Evolutionary conservation across 345 rosid species (phyloP).

Genomic region (Salix suchowensis): DNA sequence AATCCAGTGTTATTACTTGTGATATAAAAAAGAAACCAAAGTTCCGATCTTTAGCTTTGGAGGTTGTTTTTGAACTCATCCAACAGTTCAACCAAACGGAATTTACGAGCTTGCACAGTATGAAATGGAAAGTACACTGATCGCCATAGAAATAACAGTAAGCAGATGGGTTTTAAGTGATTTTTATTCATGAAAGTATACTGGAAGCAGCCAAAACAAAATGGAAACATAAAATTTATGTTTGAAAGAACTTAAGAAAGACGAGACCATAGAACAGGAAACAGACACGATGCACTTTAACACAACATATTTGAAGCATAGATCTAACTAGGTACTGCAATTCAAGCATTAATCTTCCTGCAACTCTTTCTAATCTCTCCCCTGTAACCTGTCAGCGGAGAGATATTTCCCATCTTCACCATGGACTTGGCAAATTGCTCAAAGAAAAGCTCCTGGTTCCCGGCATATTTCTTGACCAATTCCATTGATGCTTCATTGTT

Average conservation of each 20-base stretch:
- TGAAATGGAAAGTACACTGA: too few relatives aligned
- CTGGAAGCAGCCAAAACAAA: neutral
- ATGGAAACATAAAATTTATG: neutral
- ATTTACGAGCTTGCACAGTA: too few relatives aligned
- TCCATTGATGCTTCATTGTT: constrained; percentile 49
- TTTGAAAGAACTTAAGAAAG: neutral
- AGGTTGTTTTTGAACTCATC: neutral
- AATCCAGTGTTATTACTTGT: too few relatives aligned
- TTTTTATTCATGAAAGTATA: neutral
- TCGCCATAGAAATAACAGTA: neutral
- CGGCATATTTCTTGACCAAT: constrained; percentile 67
- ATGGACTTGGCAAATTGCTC: constrained; percentile 76
- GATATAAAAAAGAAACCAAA: neutral
- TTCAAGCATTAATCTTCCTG: constrained; percentile 59
- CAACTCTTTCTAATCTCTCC: constrained; percentile 78
- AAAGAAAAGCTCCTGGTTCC: constrained; percentile 56
- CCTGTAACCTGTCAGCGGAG: constrained; percentile 69
- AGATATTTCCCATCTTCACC: constrained; percentile 79
- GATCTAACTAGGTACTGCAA: neutral
- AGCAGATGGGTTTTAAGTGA: neutral
- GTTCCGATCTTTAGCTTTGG: neutral
- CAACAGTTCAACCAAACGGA: neutral
- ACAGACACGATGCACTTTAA: neutral
- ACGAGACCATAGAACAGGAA: neutral
- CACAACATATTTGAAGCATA: neutral